These are phyloP conservation scores for Candolleomyces efflorescens DNA, from an alignment of 768 basidiomycete species.

Conservation along the genomic window DNA sequence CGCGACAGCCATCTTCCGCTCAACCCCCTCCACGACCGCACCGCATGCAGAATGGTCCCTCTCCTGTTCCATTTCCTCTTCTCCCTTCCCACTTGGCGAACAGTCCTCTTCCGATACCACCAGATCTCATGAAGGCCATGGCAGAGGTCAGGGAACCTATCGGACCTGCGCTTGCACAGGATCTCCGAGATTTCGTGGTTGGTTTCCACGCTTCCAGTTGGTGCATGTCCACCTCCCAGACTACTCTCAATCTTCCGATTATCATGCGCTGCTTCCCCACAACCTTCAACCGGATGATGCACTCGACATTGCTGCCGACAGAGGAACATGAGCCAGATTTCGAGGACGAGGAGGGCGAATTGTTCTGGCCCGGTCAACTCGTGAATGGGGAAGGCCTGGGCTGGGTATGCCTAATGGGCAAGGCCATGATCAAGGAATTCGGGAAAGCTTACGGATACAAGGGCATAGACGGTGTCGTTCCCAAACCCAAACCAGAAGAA, in stretches of 20 bases:
- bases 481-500: constrained; percentile 50
- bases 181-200: constrained; percentile 38
- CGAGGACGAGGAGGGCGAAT: constrained; percentile 81
- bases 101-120: constrained; percentile 34
- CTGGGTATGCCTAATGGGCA: constrained; percentile 86
- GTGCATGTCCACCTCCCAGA: constrained; percentile 48
- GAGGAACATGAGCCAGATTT: constrained; percentile 82
- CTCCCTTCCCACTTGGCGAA: constrained; percentile 34
- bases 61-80: constrained; percentile 32
- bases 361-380: constrained; percentile 79
- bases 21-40: constrained; percentile 28
- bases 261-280: constrained; percentile 69
- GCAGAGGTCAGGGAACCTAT: constrained; percentile 40
- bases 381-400: constrained; percentile 74
- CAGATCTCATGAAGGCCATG: constrained; percentile 41
- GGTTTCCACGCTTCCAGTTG: constrained; percentile 37
- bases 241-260: constrained; percentile 58
- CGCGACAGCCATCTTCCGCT: constrained; percentile 22
- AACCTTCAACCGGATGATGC: constrained; percentile 71
- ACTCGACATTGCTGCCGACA: constrained; percentile 52
- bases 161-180: constrained; percentile 35
- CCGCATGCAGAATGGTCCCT: constrained; percentile 24
- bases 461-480: constrained; percentile 69
- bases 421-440: constrained; percentile 81
- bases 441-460: constrained; percentile 71